Percentiles rank a stretch among this genome's conserved stretches.
Evolutionary conservation across 1,284 basidiomycete species (phyloP).

Genomic region (Trichosporon asahii): DNA sequence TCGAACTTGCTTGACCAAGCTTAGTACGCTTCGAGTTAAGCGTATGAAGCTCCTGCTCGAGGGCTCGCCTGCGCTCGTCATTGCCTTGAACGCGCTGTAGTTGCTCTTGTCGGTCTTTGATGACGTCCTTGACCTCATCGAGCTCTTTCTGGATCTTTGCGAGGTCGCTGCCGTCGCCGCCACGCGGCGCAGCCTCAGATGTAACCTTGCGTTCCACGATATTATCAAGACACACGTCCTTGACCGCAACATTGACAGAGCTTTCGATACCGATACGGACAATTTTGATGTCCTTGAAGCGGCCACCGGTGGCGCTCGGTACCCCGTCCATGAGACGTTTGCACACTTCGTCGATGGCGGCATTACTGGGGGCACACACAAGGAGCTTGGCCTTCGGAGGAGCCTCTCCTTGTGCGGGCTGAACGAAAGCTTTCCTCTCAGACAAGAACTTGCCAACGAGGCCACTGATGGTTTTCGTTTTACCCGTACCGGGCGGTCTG

Average conservation of each 20-base stretch:
- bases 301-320: constrained; percentile 59
- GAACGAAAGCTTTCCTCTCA: constrained; percentile 58
- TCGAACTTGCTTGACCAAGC: constrained; percentile 69
- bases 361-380: constrained; percentile 96
- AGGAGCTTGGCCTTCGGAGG: constrained; percentile 70
- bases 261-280: constrained; percentile 83
- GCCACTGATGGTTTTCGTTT: constrained; percentile 96
- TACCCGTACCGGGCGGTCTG: constrained; percentile 96
- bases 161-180: constrained; percentile 55
- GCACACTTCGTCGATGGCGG: constrained; percentile 96
- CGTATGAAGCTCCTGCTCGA: constrained; percentile 68
- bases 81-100: constrained; percentile 35
- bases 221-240: constrained; percentile 81
- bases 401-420: constrained; percentile 54
- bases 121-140: constrained; percentile 62
- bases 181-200: constrained; percentile 53
- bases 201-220: constrained; percentile 76
- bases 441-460: constrained; percentile 82
- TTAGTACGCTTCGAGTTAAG: constrained; percentile 64
- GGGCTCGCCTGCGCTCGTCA: constrained; percentile 50
- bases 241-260: constrained; percentile 75
- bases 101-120: constrained; percentile 65
- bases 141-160: constrained; percentile 64
- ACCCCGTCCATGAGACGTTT: constrained; percentile 78
- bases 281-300: constrained; percentile 64